Evolutionary conservation across 1,139 yeast genomes (phyloP).

Genomic region (Yamadazyma kanchanaburiensis): DNA sequence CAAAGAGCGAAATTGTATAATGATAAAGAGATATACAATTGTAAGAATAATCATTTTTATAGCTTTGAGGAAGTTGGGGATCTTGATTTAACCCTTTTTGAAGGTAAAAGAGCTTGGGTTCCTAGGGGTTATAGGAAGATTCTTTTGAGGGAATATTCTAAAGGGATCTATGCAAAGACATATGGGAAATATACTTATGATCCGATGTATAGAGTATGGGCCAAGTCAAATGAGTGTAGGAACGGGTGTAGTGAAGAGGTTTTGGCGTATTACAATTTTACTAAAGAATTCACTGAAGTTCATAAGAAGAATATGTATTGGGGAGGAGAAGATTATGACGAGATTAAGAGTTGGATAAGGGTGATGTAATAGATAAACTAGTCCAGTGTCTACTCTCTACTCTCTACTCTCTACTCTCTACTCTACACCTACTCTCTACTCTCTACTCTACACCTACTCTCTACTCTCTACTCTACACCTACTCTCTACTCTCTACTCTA

Average conservation of each 20-base stretch:
- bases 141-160: slow-evolving; percentile 41
- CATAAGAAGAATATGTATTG: slow-evolving; percentile 13
- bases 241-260: slow-evolving; percentile 15
- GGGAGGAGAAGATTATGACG: too few relatives aligned
- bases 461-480: too few relatives aligned
- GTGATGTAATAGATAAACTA: too few relatives aligned
- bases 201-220: slow-evolving; percentile 31
- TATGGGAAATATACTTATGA: slow-evolving; percentile 28
- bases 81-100: slow-evolving; percentile 44
- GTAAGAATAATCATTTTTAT: slow-evolving; percentile 54
- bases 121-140: slow-evolving; percentile 37
- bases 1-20: slow-evolving; percentile 16
- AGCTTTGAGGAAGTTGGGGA: slow-evolving; percentile 42
- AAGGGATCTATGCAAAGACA: slow-evolving; percentile 11
- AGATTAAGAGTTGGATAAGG: too few relatives aligned
- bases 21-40: slow-evolving; percentile 34
- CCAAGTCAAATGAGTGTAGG: slow-evolving; percentile 19
- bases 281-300: slow-evolving; percentile 12
- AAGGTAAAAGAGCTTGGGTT: slow-evolving; percentile 48
- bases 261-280: slow-evolving; percentile 16
- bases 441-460: too few relatives aligned
- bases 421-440: too few relatives aligned
- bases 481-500: too few relatives aligned
- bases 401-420: too few relatives aligned
- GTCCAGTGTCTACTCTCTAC: too few relatives aligned